These are phyloP conservation scores for Zanthoxylum bungeanum DNA, from an alignment of 345 rosid species.

Conservation along the genomic window DNA sequence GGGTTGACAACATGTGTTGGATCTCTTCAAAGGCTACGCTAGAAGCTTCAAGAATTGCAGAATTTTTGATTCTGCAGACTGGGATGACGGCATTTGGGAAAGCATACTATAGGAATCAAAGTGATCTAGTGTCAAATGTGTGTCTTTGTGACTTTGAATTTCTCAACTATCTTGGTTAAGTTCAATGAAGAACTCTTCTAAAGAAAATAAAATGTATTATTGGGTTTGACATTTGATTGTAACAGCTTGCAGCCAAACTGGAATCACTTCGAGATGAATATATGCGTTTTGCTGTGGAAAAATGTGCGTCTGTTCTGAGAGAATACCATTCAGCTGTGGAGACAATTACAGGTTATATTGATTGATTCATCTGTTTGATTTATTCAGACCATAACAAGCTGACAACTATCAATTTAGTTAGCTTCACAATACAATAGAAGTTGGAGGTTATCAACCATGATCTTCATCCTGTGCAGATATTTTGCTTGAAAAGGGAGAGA, in stretches of 20 bases:
- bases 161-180: not conserved
- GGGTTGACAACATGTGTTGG: constrained; percentile 82
- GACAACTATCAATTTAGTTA: not conserved
- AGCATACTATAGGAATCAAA: constrained; percentile 76
- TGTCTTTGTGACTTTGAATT: constrained; percentile 7
- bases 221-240: constrained; percentile 13
- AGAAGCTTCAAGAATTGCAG: constrained; percentile 89
- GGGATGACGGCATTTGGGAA: constrained; percentile 99
- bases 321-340: constrained; percentile 87
- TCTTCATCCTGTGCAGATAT: constrained; percentile 46
- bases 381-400: no score
- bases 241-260: constrained; percentile 86
- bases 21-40: constrained; percentile 83
- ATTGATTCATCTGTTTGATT: not conserved
- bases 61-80: constrained; percentile 80
- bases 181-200: not conserved
- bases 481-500: constrained; percentile 72
- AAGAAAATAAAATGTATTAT: not conserved
- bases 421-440: not conserved
- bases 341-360: constrained; percentile 70
- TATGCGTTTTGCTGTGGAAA: constrained; percentile 77
- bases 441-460: not conserved
- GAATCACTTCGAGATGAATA: constrained; percentile 94
- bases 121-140: constrained; percentile 90
- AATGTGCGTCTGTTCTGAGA: constrained; percentile 73